Evolutionary conservation across 2,329 filamentous ascomycete genomes (phyloP).

Genomic region (Fusarium buharicum): DNA sequence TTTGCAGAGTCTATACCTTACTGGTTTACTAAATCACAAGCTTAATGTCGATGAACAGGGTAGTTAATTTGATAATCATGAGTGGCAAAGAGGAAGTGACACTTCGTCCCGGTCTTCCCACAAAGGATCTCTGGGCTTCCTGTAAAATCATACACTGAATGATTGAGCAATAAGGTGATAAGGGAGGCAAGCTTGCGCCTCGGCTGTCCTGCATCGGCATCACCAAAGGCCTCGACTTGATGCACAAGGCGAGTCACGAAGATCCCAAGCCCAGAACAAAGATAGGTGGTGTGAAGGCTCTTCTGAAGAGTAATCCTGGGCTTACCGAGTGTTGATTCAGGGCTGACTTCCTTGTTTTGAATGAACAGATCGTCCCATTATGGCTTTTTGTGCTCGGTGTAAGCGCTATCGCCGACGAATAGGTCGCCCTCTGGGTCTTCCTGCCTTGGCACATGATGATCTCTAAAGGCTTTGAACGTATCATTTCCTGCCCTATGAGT

Average conservation of each 20-base stretch:
- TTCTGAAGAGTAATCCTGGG: not conserved
- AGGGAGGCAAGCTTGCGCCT: not conserved
- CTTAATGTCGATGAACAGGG: not conserved
- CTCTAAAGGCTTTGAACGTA: not conserved
- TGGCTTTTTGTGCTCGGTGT: not conserved
- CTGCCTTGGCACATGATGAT: not conserved
- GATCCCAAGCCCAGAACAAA: not conserved
- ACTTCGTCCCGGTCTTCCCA: not conserved
- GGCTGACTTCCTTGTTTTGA: not conserved
- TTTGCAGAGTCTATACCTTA: accelerated
- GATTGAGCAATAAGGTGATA: not conserved
- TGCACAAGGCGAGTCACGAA: not conserved
- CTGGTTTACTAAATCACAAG: not conserved
- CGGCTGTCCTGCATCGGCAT: not conserved
- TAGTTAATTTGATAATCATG: not conserved
- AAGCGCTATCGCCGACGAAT: not conserved
- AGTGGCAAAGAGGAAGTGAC: not conserved
- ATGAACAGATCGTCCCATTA: slow-evolving; percentile 3
- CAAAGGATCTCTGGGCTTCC: not conserved
- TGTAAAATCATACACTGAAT: not conserved
- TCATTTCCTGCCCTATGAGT: not conserved
- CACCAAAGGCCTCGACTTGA: not conserved
- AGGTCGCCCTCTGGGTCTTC: not conserved
- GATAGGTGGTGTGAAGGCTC: slow-evolving; percentile 14
- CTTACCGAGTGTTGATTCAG: not conserved